phyloP scores from a whole-genome alignment of 257 asterid genomes.

The Nicotiana tomentosiformis region DNA sequence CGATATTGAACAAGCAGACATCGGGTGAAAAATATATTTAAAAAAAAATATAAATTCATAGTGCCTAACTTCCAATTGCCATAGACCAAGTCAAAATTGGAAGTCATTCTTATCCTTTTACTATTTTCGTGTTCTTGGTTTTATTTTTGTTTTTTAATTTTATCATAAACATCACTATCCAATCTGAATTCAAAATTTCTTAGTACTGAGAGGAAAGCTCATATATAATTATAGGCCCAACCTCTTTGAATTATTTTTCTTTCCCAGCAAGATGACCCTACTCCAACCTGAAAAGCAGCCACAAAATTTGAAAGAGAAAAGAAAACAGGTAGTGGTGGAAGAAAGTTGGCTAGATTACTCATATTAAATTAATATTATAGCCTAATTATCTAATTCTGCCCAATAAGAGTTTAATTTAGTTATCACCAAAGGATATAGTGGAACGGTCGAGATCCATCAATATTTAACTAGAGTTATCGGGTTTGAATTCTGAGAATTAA shows the following conservation, averaged over 20 bases:
- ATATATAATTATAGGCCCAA: not conserved
- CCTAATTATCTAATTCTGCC: not conserved
- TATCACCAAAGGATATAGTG: no score
- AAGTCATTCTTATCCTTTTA: not conserved
- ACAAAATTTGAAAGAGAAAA: not conserved
- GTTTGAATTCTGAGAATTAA: no score
- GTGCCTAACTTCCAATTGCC: no score
- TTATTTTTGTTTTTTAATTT: not conserved
- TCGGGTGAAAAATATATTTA: no score
- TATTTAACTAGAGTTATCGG: no score
- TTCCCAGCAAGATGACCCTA: not conserved
- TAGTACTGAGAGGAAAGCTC: not conserved
- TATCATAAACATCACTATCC: not conserved
- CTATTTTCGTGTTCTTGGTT: not conserved
- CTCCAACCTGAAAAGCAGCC: not conserved
- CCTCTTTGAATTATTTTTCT: no score
- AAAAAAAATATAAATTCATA: no score
- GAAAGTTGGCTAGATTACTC: not conserved
- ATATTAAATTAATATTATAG: not conserved
- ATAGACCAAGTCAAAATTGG: not conserved
- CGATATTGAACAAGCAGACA: no score
- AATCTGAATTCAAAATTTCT: not conserved
- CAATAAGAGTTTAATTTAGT: not conserved
- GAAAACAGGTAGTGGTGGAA: not conserved
- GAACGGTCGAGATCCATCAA: no score